These are phyloP conservation scores for Colletotrichum liaoningense DNA, from an alignment of 2,329 filamentous ascomycete species.

Conservation along the genomic window DNA sequence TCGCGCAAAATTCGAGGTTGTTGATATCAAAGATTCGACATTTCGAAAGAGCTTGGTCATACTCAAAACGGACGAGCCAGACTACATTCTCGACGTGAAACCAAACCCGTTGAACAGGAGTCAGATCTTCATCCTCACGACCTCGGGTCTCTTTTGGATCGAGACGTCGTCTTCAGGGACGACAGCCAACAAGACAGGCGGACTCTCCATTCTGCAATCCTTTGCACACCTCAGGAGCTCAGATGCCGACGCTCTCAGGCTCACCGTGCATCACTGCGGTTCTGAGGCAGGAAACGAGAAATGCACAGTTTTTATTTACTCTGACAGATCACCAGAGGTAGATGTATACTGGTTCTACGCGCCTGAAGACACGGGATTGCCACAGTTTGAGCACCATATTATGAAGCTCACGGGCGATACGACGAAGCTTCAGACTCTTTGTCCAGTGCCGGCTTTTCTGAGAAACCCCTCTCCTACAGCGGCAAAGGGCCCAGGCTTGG, in stretches of 20 bases:
- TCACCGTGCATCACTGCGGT: conserved; percentile 48
- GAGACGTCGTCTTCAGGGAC: conserved; percentile 46
- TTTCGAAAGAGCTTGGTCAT: conserved; percentile 38
- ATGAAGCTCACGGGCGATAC: conserved; percentile 8
- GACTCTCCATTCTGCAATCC: conserved; percentile 50
- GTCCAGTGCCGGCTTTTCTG: conserved; percentile 23
- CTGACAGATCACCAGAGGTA: conserved; percentile 44
- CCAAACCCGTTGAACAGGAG: conserved; percentile 56
- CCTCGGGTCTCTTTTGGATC: conserved; percentile 61
- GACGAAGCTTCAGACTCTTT: conserved; percentile 24
- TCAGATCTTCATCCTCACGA: conserved; percentile 71
- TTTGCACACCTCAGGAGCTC: conserved; percentile 56
- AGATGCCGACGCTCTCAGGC: conserved; percentile 50
- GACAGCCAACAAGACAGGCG: conserved; percentile 31
- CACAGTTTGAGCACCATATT: conserved; percentile 52
- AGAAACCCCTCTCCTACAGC: neutral
- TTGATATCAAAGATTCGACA: conserved; percentile 49
- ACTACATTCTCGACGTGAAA: conserved; percentile 67
- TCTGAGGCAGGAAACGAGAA: conserved; percentile 16
- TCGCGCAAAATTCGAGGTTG: conserved; percentile 45
- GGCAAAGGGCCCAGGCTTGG: conserved; percentile 14
- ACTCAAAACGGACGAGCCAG: conserved; percentile 42
- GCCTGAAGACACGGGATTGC: conserved; percentile 40
- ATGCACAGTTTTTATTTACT: conserved; percentile 49
- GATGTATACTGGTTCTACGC: conserved; percentile 50